These are phyloP conservation scores for Cryptococcus deneoformans DNA, from an alignment of 1,284 basidiomycete genomes.

Conservation along the genomic window DNA sequence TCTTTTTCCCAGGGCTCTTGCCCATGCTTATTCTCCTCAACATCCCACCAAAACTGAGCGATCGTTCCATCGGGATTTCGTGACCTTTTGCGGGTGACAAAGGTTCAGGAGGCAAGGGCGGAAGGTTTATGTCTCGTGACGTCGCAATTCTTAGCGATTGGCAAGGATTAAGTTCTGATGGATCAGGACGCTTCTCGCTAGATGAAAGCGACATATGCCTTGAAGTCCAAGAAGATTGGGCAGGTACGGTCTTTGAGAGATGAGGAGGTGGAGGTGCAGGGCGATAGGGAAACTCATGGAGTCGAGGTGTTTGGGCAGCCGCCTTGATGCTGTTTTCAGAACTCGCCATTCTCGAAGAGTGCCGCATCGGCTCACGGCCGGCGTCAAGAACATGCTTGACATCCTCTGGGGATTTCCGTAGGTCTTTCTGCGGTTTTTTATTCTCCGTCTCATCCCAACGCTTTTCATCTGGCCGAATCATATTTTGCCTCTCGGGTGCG, in stretches of 20 bases:
- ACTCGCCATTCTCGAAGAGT: too few relatives aligned
- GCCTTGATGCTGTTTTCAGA: too few relatives aligned
- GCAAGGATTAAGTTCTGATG: background rate
- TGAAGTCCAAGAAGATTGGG: background rate
- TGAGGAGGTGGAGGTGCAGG: constrained; percentile 10
- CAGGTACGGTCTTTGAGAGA: background rate
- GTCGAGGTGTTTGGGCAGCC: too few relatives aligned
- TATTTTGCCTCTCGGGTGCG: background rate
- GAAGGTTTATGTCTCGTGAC: background rate
- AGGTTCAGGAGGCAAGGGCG: background rate
- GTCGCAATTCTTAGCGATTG: background rate
- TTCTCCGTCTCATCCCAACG: constrained; percentile 3
- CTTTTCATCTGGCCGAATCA: background rate
- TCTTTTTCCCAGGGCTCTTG: background rate
- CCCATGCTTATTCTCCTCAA: background rate
- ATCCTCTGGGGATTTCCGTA: background rate
- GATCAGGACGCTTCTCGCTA: constrained; percentile 1
- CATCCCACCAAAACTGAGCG: background rate
- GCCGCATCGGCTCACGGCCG: too few relatives aligned
- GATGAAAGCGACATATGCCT: constrained; percentile 2
- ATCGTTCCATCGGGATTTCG: background rate
- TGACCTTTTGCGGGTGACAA: background rate
- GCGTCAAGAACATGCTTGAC: too few relatives aligned
- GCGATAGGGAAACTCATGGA: background rate
- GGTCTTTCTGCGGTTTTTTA: background rate